A percentile compares a stretch with the other conserved stretches of the same genome.
These are phyloP conservation scores for Cladosporium oxysporum DNA, from an alignment of 2,329 filamentous ascomycete species.

Conservation along the genomic window DNA sequence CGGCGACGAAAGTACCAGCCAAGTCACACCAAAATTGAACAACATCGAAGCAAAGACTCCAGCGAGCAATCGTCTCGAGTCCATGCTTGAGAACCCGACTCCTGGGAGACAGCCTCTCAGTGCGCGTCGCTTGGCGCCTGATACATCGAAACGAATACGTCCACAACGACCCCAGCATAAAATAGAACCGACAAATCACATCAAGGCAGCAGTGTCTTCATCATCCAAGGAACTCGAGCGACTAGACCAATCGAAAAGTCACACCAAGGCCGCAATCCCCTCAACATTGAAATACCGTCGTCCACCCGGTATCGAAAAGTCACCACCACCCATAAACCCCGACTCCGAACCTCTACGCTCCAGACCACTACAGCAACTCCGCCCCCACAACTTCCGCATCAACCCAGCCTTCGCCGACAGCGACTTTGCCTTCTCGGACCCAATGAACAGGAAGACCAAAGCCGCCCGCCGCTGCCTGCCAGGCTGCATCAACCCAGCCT, in stretches of 20 bases:
- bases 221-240: neutral
- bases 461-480: slow-evolving; percentile 63
- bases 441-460: slow-evolving; percentile 64
- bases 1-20: slow-evolving; percentile 29
- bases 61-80: slow-evolving; percentile 25
- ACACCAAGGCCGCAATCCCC: neutral
- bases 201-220: neutral
- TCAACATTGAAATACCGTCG: neutral
- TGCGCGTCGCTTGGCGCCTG: slow-evolving; percentile 6
- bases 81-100: slow-evolving; percentile 28
- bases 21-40: slow-evolving; percentile 18
- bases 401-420: slow-evolving; percentile 74
- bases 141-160: neutral
- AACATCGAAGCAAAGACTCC: neutral
- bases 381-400: slow-evolving; percentile 75
- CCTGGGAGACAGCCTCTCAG: slow-evolving; percentile 17
- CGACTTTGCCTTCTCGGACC: slow-evolving; percentile 72
- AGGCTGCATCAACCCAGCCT: slow-evolving; percentile 73
- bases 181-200: neutral
- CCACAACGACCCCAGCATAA: slow-evolving; percentile 1
- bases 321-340: slow-evolving; percentile 30
- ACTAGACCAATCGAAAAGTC: neutral
- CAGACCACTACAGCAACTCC: slow-evolving; percentile 59
- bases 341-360: slow-evolving; percentile 56
- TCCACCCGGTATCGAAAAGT: slow-evolving; percentile 20